Conservation (phyloP, 495 filamentous ascomycete species). For the Friedmanniomyces endolithicus region DNA sequence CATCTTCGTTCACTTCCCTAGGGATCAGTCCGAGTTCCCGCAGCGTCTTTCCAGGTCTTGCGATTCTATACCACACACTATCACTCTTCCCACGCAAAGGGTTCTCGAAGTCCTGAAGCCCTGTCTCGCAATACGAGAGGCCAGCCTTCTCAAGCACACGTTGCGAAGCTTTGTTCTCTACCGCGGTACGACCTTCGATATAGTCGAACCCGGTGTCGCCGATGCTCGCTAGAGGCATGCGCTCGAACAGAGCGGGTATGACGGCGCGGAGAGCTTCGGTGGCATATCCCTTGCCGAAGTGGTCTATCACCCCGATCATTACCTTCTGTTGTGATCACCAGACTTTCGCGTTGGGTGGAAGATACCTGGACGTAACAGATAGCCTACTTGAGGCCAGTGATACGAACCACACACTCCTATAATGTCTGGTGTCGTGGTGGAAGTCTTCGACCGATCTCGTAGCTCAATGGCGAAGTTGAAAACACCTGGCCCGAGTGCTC, state of each 20-base stretch:
- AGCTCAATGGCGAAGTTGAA: constrained; percentile 16
- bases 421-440: neutral
- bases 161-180: constrained; percentile 2
- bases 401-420: constrained; percentile 11
- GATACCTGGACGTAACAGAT: constrained; percentile 15
- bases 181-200: constrained; percentile 4
- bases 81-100: neutral
- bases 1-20: neutral
- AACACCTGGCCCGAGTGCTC: constrained; percentile 5
- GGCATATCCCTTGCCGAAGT: constrained; percentile 18
- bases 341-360: neutral
- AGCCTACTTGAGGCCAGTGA: constrained; percentile 10
- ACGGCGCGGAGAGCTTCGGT: constrained; percentile 19
- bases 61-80: constrained; percentile 1
- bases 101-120: neutral
- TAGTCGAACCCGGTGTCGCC: constrained; percentile 11
- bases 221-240: constrained; percentile 4
- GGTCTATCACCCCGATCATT: constrained; percentile 1
- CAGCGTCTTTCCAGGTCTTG: constrained; percentile 7
- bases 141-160: constrained; percentile 17
- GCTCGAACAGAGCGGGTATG: constrained; percentile 14
- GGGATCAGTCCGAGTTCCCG: constrained; percentile 5
- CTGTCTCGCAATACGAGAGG: constrained; percentile 9
- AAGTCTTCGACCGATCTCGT: neutral
- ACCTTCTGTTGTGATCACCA: neutral